A percentile compares a stretch with the other conserved stretches of the same genome.
Conservation (phyloP, 306 rosid genomes). For the Carpinus fangiana region DNA sequence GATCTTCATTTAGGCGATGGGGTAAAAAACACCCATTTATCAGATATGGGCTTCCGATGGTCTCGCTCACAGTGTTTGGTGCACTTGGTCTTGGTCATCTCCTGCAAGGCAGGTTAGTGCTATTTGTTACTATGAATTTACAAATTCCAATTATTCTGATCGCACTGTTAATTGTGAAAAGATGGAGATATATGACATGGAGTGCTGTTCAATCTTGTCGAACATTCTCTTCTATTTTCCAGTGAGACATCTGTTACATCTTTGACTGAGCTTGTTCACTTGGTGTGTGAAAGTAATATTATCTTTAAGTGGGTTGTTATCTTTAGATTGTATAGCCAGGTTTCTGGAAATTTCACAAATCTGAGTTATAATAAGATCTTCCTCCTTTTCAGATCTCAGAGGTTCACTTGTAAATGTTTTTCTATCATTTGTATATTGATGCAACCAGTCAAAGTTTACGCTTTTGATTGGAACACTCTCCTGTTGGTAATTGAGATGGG, state of each 20-base stretch:
- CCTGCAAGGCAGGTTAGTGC: conserved; percentile 76
- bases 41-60: conserved; percentile 91
- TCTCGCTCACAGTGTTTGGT: conserved; percentile 82
- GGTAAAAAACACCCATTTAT: conserved; percentile 76
- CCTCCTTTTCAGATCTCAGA: neutral
- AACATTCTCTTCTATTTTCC: neutral
- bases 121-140: neutral
- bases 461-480: neutral
- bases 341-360: neutral
- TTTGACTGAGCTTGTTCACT: neutral
- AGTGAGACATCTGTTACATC: neutral
- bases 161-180: neutral
- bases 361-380: neutral
- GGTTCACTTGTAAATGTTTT: neutral
- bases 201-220: neutral
- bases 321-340: neutral
- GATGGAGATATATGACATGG: neutral
- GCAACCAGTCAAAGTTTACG: neutral
- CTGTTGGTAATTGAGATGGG: neutral
- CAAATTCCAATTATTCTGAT: neutral
- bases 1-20: conserved; percentile 61
- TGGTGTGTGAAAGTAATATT: neutral
- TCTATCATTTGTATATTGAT: neutral
- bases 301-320: neutral
- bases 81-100: conserved; percentile 85